phyloP scores from a whole-genome alignment of 164 flowering plant genomes.

The Taxillus chinensis region DNA sequence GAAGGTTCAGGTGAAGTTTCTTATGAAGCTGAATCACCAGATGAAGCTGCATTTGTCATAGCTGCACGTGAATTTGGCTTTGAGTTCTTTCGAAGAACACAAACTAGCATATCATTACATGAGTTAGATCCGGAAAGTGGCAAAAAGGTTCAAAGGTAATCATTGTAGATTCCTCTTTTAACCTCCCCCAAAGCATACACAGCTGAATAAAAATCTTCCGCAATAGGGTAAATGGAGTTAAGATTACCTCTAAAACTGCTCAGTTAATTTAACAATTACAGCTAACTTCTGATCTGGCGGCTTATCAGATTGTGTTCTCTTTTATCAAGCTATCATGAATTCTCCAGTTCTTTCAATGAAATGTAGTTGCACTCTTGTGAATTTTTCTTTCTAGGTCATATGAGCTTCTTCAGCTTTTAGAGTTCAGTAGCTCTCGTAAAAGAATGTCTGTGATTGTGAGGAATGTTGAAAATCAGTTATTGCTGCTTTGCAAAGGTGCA shows the following conservation, averaged over 20 bases:
- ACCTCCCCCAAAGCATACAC: not conserved
- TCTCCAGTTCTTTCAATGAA: too few relatives aligned
- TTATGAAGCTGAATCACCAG: constrained; percentile 91
- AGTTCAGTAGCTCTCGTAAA: constrained; percentile 78
- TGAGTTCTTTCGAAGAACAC: constrained; percentile 64
- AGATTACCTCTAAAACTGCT: too few relatives aligned
- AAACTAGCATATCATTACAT: constrained; percentile 53
- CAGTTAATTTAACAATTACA: too few relatives aligned
- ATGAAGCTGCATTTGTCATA: constrained; percentile 85
- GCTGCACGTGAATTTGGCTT: constrained; percentile 80
- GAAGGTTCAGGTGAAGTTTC: constrained; percentile 37
- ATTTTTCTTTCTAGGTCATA: constrained; percentile 34
- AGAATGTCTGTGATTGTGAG: constrained; percentile 84
- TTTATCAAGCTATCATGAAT: too few relatives aligned
- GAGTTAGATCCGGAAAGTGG: constrained; percentile 46
- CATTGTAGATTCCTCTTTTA: constrained; percentile 2
- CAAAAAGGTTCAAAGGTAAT: constrained; percentile 45
- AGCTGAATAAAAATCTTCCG: not conserved
- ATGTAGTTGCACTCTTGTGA: too few relatives aligned
- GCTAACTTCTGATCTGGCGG: not conserved
- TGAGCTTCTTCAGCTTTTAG: constrained; percentile 67
- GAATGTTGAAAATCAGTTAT: constrained; percentile 43
- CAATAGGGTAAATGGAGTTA: too few relatives aligned
- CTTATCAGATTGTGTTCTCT: too few relatives aligned
- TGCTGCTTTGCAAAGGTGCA: constrained; percentile 84